Evolutionary conservation across 1,284 basidiomycete genomes (phyloP), one percentile per base, ranked within the genome.

Genomic region (Cutaneotrichosporon mucoides): DNA sequence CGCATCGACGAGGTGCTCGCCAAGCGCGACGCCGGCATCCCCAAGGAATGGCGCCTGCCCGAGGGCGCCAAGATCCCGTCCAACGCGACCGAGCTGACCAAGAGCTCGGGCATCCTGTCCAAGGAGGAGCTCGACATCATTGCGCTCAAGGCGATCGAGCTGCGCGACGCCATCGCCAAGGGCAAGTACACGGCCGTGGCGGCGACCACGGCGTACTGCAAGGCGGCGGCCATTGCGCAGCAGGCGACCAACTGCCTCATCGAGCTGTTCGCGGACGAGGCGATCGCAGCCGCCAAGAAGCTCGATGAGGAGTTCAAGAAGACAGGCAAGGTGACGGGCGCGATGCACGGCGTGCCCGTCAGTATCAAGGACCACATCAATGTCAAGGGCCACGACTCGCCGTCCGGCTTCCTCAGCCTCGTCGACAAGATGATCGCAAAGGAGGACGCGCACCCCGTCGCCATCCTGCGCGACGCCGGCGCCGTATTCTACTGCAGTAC

Each of bases 251-350:
- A 88, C 63, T 88, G 86, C 69, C 73, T 89, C 47, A 87, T 86
- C 4, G 87, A 88, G 64, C 84, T 86, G 12, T 86, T 87, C 64
- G 79, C 85, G 46, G 84, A 85, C 0, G 81, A 82, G 33, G 87
- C 85, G 0, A 74, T 88, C 8, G 77, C 74, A 35, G 79, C 83
- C 24, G 88, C 88, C 4, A 76, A 78, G 81, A 78, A 82, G 67
- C 79, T 87, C 5, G 88, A 89, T 64, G 81, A 77, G 3, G 76
- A 84, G 65, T 70, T 86, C 13, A 78, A 78, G 52, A 68, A 68
- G 38, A 82, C 78, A 0, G 82, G 82, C n/a, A 79, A 77, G 64
- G 69, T 78, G 3, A 33, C 16, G 1, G 85, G 85, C 0, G 83
- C 84, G 2, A 74, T 86, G 15, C 84, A 85, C 64, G 85, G 86